Base-by-base conservation (phyloP, 2,329 filamentous ascomycete species). In the Alternaria conjuncta region DNA sequence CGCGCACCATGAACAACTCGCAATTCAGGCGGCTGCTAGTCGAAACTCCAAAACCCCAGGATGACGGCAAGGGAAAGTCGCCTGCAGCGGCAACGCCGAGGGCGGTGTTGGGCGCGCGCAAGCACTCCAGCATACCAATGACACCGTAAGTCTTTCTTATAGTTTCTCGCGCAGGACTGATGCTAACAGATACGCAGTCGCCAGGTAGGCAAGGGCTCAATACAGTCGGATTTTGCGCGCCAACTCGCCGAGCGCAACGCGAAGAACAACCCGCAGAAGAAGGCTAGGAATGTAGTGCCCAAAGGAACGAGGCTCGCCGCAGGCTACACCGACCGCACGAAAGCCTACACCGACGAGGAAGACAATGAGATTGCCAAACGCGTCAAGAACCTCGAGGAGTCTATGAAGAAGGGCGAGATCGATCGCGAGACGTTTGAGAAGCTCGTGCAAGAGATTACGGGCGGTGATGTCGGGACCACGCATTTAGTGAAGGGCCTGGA, bases 401-500 rank as follows among this genome's bases (percentile, higher is more conserved):
- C 91, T 71, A 85, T 94, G 68, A 96, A 96, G 80, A 84, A 94
- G 47, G 92, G 92, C 51, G 89, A 97, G 80, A 94, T 98, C 68
- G 92, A 96, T 70, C 86, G 89, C 70, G 87, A 86, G 53, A 93
- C 90, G 0, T 97, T 96, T 77, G 90, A 95, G 72, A 89, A 86
- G 71, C 79, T 95, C 44, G 85, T 91, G 32, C 87, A 87, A 66
- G 87, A 96, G 71, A 93, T 97, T 59, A 84, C 93, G 1, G 94
- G 94, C 4, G 95, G 94, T 8, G 92, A 97, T 77, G 81, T 94
- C 21, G 84, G 84, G 13, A 93, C 89, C 71, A 97, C 94, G 13
- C 93, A 97, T 84, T 81, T 97, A 68, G 90, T 98, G 51, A 98
- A 97, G 77, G 96, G 96, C 0, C 81, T 99, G 54, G 96, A 99